These are phyloP conservation scores for Phytophthora megakarya DNA, from an alignment of 352 stramenopile genomes.

Conservation along the genomic window DNA sequence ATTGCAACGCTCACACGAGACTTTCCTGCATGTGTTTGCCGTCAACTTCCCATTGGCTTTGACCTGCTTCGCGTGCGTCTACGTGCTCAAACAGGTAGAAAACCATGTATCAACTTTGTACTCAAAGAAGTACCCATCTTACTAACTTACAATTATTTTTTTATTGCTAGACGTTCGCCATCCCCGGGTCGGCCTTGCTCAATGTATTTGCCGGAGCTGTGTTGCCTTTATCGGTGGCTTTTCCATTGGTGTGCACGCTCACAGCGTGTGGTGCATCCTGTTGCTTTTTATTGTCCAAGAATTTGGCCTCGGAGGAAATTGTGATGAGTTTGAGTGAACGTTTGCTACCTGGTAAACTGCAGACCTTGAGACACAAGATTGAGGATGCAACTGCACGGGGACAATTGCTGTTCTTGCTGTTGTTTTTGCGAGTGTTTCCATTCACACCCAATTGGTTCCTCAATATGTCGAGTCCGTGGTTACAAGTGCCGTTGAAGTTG, in stretches of 20 bases:
- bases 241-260: constrained; percentile 67
- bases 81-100: constrained; percentile 81
- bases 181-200: constrained; percentile 74
- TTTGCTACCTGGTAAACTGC: constrained; percentile 64
- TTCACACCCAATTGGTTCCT: constrained; percentile 89
- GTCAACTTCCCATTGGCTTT: constrained; percentile 73
- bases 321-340: constrained; percentile 65
- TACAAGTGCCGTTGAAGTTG: constrained; percentile 65
- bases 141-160: constrained; percentile 1
- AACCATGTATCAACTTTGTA: constrained; percentile 13
- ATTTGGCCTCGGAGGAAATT: constrained; percentile 61
- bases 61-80: constrained; percentile 69
- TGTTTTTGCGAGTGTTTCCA: constrained; percentile 82
- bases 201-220: constrained; percentile 79
- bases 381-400: constrained; percentile 49
- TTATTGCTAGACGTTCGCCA: constrained; percentile 72
- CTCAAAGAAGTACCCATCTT: constrained; percentile 12
- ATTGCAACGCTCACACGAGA: constrained; percentile 64
- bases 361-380: constrained; percentile 55
- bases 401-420: constrained; percentile 63
- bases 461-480: constrained; percentile 81
- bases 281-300: constrained; percentile 75
- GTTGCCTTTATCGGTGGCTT: constrained; percentile 64
- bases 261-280: constrained; percentile 74
- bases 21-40: constrained; percentile 59